Conservation (phyloP, 176 grass and related monocot genomes). For the Areca catechu region DNA sequence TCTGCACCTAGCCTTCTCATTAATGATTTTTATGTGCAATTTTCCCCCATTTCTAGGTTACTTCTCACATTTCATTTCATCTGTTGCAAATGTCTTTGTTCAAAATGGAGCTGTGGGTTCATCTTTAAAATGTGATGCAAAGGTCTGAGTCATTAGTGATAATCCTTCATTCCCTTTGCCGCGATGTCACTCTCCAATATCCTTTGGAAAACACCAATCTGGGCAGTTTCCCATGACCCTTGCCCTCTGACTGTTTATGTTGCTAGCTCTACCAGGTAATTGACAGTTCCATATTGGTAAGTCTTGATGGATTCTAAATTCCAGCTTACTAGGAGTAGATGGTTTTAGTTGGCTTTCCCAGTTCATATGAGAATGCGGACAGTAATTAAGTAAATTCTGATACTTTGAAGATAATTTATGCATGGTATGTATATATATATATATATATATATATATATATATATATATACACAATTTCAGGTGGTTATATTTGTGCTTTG, state of each 20-base stretch:
- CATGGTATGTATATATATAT: too few species aligned
- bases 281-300: conserved; percentile 3
- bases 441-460: too few species aligned
- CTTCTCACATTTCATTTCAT: conserved; percentile 79
- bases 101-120: conserved; percentile 76
- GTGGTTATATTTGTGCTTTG: neutral
- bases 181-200: conserved; percentile 40
- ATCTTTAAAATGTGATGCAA: conserved; percentile 57
- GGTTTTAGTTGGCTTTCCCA: too few species aligned
- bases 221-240: conserved; percentile 79
- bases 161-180: conserved; percentile 61
- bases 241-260: conserved; percentile 76
- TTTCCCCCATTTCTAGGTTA: conserved; percentile 49
- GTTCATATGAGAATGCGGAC: too few species aligned
- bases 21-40: neutral
- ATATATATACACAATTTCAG: too few species aligned
- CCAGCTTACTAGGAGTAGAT: too few species aligned
- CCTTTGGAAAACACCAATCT: conserved; percentile 53
- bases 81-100: conserved; percentile 51
- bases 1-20: too few species aligned
- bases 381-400: too few species aligned
- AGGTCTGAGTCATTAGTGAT: conserved; percentile 80
- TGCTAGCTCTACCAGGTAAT: conserved; percentile 85
- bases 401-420: too few species aligned
- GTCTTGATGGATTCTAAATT: neutral